These are phyloP conservation scores for Coniochaeta sp. DNA, from an alignment of 2,329 filamentous ascomycete genomes.

Conservation along the genomic window DNA sequence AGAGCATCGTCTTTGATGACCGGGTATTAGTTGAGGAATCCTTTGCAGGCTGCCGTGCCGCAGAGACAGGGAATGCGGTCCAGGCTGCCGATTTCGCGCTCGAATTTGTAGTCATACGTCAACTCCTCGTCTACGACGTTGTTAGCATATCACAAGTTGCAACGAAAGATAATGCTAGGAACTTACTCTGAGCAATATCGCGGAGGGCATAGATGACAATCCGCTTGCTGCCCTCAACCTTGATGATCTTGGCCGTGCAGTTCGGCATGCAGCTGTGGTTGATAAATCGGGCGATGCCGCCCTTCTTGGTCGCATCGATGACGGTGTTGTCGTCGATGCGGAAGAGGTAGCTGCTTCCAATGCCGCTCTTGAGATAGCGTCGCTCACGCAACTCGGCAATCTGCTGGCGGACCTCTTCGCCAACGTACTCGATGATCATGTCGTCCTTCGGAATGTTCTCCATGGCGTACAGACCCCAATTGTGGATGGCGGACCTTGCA, in stretches of 20 bases:
- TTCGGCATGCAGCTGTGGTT: constrained; percentile 98
- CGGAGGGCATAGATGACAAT: constrained; percentile 98
- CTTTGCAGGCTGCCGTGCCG: constrained; percentile 93
- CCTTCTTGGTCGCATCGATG: constrained; percentile 96
- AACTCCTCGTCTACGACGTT: constrained; percentile 77
- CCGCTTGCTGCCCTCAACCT: constrained; percentile 93
- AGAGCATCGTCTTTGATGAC: not conserved
- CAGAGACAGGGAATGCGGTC: constrained; percentile 97
- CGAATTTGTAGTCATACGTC: constrained; percentile 99
- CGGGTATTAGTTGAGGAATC: constrained; percentile 79
- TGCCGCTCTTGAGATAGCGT: constrained; percentile 89
- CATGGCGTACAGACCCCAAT: constrained; percentile 96
- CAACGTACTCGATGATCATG: constrained; percentile 99
- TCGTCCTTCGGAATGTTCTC: constrained; percentile 96
- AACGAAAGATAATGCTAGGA: not conserved
- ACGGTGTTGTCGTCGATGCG: constrained; percentile 97
- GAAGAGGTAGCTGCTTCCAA: constrained; percentile 96
- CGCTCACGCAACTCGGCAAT: constrained; percentile 95
- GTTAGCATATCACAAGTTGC: constrained; percentile 8
- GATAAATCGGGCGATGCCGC: constrained; percentile 96
- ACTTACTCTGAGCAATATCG: constrained; percentile 90
- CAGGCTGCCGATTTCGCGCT: constrained; percentile 88
- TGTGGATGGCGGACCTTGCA: constrained; percentile 94
- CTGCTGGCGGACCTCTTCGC: constrained; percentile 92
- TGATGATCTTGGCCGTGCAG: constrained; percentile 98